A percentile compares a stretch with the other conserved stretches of the same genome.
phyloP scores from a whole-genome alignment of 1,284 basidiomycete genomes.

The Rhodotorula sp. region DNA sequence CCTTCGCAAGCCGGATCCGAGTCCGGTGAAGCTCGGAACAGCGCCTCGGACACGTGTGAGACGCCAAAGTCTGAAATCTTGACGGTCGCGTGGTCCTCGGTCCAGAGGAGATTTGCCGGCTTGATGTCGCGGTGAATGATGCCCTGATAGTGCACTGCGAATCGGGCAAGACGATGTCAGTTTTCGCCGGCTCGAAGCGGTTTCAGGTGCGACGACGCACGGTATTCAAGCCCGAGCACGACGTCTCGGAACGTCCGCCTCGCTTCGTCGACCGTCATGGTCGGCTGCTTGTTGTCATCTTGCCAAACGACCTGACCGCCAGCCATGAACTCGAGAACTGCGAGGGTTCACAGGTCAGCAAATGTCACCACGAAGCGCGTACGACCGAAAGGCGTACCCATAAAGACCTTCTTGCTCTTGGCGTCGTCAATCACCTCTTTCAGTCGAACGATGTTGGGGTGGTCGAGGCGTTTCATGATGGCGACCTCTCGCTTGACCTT shows the following conservation, averaged over 20 bases:
- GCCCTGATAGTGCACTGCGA: constrained; percentile 85
- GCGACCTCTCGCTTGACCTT: constrained; percentile 89
- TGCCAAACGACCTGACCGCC: constrained; percentile 94
- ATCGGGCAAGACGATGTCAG: background rate
- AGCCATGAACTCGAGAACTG: constrained; percentile 92
- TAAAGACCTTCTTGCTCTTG: constrained; percentile 83
- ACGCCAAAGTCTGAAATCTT: constrained; percentile 99
- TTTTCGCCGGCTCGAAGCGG: constrained; percentile 17
- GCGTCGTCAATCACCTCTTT: constrained; percentile 95
- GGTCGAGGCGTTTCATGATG: constrained; percentile 92
- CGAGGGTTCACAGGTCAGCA: background rate
- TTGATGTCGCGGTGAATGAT: constrained; percentile 99
- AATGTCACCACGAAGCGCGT: constrained; percentile 27
- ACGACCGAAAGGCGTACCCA: constrained; percentile 63
- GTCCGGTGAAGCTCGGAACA: constrained; percentile 60
- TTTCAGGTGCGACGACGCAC: constrained; percentile 55
- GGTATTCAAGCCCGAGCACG: constrained; percentile 86
- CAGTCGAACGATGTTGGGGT: constrained; percentile 86
- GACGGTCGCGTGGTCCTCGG: constrained; percentile 69
- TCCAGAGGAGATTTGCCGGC: constrained; percentile 93
- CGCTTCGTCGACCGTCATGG: constrained; percentile 77
- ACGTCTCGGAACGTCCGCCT: constrained; percentile 86
- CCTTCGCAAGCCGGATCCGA: constrained; percentile 56
- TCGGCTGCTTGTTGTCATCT: constrained; percentile 60
- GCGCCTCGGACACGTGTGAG: constrained; percentile 87